phyloP scores from a whole-genome alignment of 331 rosid genomes.

The Stylosanthes scabra region DNA sequence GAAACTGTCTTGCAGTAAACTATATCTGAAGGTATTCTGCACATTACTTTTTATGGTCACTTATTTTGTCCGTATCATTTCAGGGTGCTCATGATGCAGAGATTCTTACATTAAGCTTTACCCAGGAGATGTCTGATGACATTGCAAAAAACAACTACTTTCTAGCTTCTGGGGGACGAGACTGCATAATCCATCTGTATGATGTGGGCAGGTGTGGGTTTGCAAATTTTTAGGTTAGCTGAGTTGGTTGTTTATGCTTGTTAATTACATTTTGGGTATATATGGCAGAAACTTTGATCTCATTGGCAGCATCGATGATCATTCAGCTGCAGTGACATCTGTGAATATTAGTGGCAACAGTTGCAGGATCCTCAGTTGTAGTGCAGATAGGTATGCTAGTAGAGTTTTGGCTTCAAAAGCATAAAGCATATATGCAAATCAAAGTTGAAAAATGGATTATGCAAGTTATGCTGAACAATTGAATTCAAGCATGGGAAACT shows the following conservation, averaged over 20 bases:
- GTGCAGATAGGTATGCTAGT: constrained; percentile 69
- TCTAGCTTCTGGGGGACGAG: constrained; percentile 79
- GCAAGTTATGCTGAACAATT: constrained; percentile 20
- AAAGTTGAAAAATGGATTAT: not conserved
- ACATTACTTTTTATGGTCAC: constrained; percentile 16
- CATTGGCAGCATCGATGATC: constrained; percentile 62
- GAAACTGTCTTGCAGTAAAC: constrained; percentile 30
- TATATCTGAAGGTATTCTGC: constrained; percentile 16
- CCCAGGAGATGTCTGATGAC: constrained; percentile 42
- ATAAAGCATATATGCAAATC: constrained; percentile 25
- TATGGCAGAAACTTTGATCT: constrained; percentile 75
- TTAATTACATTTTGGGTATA: constrained; percentile 35
- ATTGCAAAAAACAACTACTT: constrained; percentile 41
- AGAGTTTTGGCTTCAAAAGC: constrained; percentile 33
- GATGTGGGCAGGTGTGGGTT: constrained; percentile 65
- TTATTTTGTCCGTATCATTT: constrained; percentile 38
- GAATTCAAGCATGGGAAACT: not conserved
- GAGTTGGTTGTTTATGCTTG: constrained; percentile 31
- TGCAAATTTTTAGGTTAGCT: constrained; percentile 23
- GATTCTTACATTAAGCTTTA: constrained; percentile 75
- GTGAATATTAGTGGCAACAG: constrained; percentile 55
- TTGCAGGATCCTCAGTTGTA: constrained; percentile 66
- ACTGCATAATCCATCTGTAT: constrained; percentile 72
- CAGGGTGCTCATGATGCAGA: constrained; percentile 84
- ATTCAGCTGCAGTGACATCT: constrained; percentile 81